Conservation (phyloP, 2,329 filamentous ascomycete genomes). For the Torrubiella hemipterigena region DNA sequence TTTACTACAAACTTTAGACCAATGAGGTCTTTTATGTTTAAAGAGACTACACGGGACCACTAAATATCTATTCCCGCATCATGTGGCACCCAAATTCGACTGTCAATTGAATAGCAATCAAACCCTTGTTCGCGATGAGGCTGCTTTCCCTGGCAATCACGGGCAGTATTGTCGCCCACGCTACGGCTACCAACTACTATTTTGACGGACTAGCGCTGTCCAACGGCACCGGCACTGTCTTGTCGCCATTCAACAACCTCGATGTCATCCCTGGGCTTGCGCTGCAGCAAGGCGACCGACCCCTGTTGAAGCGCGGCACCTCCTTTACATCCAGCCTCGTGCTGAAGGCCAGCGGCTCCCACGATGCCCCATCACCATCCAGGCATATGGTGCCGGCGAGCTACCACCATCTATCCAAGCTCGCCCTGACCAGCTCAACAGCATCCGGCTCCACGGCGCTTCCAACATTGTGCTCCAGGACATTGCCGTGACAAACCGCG, state of each 20-base stretch:
- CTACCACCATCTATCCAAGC: neutral
- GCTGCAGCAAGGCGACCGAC: neutral
- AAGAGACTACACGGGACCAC: no score
- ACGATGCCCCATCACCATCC: neutral
- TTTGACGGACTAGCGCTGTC: slow-evolving; percentile 1
- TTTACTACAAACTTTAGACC: no score
- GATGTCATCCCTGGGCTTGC: neutral
- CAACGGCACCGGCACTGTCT: neutral
- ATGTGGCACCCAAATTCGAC: no score
- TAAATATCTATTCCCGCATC: no score
- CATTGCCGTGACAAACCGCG: slow-evolving; percentile 2
- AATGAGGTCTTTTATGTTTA: no score
- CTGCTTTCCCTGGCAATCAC: no score
- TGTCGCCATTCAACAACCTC: slow-evolving; percentile 2
- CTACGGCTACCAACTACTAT: neutral
- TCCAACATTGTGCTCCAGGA: slow-evolving; percentile 1
- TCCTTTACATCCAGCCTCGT: neutral
- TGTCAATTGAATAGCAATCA: no score
- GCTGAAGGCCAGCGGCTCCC: neutral
- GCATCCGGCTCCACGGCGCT: neutral
- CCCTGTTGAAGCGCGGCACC: slow-evolving; percentile 1
- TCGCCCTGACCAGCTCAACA: neutral
- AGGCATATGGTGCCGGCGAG: neutral
- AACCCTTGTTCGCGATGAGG: no score
- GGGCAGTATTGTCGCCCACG: no score